A percentile compares a stretch with the other conserved stretches of the same genome.
phyloP scores from a whole-genome alignment of 2,329 filamentous ascomycete genomes.

The Exophiala lecanii-corni region DNA sequence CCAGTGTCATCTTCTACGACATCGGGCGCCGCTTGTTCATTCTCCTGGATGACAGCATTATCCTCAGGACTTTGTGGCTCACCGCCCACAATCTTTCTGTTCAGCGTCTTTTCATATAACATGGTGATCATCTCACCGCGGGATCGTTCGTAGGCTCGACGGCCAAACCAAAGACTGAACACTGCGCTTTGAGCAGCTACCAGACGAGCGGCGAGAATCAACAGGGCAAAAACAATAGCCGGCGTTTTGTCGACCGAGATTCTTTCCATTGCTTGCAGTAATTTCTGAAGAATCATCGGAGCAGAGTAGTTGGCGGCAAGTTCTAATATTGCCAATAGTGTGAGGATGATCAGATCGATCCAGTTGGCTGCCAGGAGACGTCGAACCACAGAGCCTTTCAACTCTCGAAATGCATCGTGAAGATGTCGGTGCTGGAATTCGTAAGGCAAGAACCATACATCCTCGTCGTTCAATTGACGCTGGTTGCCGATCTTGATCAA shows the following conservation, averaged over 20 bases:
- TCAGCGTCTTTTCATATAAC: slow-evolving; percentile 73
- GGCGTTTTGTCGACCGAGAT: slow-evolving; percentile 47
- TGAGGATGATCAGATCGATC: slow-evolving; percentile 68
- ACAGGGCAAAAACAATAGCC: slow-evolving; percentile 60
- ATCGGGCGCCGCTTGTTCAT: slow-evolving; percentile 18
- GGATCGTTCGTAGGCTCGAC: slow-evolving; percentile 76
- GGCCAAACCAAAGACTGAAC: slow-evolving; percentile 74
- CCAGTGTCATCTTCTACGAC: slow-evolving; percentile 7
- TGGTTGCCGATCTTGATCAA: slow-evolving; percentile 62
- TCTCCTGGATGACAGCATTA: slow-evolving; percentile 29
- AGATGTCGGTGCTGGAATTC: slow-evolving; percentile 77
- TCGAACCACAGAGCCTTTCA: slow-evolving; percentile 66
- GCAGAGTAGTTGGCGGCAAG: slow-evolving; percentile 55
- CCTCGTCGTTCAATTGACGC: slow-evolving; percentile 66
- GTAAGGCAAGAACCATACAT: slow-evolving; percentile 75
- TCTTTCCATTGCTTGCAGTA: slow-evolving; percentile 63
- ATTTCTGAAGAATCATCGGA: slow-evolving; percentile 66
- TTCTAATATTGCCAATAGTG: slow-evolving; percentile 60
- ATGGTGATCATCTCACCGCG: slow-evolving; percentile 82
- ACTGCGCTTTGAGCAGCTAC: slow-evolving; percentile 61
- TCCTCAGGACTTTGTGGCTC: slow-evolving; percentile 16
- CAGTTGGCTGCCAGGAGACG: slow-evolving; percentile 72
- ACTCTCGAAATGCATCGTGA: slow-evolving; percentile 67
- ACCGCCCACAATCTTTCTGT: slow-evolving; percentile 54
- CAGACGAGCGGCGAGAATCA: slow-evolving; percentile 59